Percentiles rank a stretch among this genome's conserved stretches.
Evolutionary conservation across 352 stramenopile genomes (phyloP).

Genomic region (Discostella stelligera): DNA sequence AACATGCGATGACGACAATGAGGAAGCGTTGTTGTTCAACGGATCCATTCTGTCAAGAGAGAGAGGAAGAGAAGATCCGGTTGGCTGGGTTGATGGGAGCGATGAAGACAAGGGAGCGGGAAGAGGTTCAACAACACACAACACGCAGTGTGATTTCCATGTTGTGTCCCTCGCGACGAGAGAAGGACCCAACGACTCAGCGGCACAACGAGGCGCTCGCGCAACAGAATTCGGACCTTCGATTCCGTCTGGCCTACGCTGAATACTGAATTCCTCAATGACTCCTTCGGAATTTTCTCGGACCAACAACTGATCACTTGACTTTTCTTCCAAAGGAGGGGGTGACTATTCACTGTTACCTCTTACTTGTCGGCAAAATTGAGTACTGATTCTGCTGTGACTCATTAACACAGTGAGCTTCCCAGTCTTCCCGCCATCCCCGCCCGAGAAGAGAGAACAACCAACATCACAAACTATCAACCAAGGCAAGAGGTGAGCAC

Average conservation of each 20-base stretch:
- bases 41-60: slow-evolving; percentile 44
- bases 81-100: slow-evolving; percentile 9
- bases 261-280: slow-evolving; percentile 11
- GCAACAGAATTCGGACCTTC: neutral
- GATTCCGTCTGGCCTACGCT: neutral
- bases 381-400: neutral
- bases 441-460: neutral
- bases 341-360: neutral
- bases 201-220: neutral
- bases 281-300: neutral
- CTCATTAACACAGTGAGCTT: neutral
- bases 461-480: neutral
- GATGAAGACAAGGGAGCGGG: neutral
- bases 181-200: too few relatives aligned
- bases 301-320: slow-evolving; percentile 58
- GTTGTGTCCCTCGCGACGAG: neutral
- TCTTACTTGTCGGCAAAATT: neutral
- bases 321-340: slow-evolving; percentile 2
- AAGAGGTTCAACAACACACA: neutral
- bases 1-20: slow-evolving; percentile 11
- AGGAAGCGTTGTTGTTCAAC: slow-evolving; percentile 47
- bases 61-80: slow-evolving; percentile 9
- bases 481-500: neutral
- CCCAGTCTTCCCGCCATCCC: neutral
- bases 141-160: neutral